Base-by-base conservation (phyloP, 495 filamentous ascomycete species). In the Terfezia boudieri region DNA sequence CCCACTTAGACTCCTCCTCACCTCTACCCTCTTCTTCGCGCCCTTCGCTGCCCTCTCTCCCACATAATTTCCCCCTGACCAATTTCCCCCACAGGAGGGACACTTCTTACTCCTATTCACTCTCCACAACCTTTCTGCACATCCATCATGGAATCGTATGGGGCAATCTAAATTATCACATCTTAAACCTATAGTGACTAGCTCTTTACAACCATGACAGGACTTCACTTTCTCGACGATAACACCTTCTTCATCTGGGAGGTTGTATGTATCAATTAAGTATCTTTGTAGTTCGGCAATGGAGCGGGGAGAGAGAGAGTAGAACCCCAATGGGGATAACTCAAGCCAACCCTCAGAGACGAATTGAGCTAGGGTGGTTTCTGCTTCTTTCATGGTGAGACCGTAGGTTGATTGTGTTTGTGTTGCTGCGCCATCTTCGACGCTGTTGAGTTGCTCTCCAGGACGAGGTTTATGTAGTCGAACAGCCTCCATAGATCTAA, bases 151-250 rank as follows among this genome's bases (percentile, higher is more conserved):
- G 17, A 94, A 66, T 17, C 89, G 71, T 4, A 80, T 72, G 12
- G 57, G 62, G 61, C 89, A 96, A 17, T 77, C 71, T 16, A 71
- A 68, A 38, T 83, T 74, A 6, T 71, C 66, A 66, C 89, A 96
- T 20, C 89, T 76, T 74, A 89, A 81, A 6, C 89, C 89, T 57
- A 84, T 69, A 8, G 87, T 96, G 55, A 95, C 76, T 55, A 96
- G 83, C 66, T 95, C 87, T 67, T 77, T 84, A 66, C 90, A 98
- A 2, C 83, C 85, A 64, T 80, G 74, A 68, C 90, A 98, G 56
- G 79, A 76, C 75, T 90, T 93, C 64, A 98, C 74, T 75, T 59
- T 82, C 58, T 11, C 75, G 12, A 71, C 72, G 1, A 73, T 70
- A 6, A 71, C 73, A 5, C 67, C 71, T 10, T 71, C 71, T 1